phyloP scores from a whole-genome alignment of 305 asterid genomes.

The Rubia occidens region DNA sequence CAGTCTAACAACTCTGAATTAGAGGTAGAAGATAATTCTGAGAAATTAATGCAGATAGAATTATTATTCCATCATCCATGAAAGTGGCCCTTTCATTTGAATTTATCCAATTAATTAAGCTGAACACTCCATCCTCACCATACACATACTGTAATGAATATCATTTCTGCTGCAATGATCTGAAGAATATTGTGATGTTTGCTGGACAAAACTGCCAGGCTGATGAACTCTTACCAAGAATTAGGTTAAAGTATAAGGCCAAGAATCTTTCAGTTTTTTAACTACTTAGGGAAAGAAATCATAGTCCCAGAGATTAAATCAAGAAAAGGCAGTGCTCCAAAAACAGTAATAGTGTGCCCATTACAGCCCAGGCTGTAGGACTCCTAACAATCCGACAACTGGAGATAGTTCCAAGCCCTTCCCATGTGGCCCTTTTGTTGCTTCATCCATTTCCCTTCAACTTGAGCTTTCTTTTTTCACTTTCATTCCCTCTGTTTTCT shows the following conservation, averaged over 20 bases:
- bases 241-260: background rate
- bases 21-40: background rate
- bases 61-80: background rate
- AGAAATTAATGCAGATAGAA: background rate
- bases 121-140: conserved; percentile 3
- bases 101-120: background rate
- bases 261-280: conserved; percentile 3
- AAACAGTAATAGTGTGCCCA: conserved; percentile 50
- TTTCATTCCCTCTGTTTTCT: background rate
- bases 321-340: conserved; percentile 26
- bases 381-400: conserved; percentile 40
- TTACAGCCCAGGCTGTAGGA: conserved; percentile 64
- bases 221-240: background rate
- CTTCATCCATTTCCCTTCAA: background rate
- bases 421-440: conserved; percentile 61
- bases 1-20: background rate
- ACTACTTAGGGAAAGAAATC: conserved; percentile 11
- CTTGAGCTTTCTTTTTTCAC: background rate
- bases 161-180: background rate
- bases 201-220: conserved; percentile 8
- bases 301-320: conserved; percentile 13
- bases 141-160: background rate
- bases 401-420: conserved; percentile 46
- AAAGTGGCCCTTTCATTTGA: conserved; percentile 11
- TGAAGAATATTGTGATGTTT: conserved; percentile 25